Evolutionary conservation across 2,329 filamentous ascomycete species (phyloP).

Genomic region (Hymenoscyphus fructigenus): DNA sequence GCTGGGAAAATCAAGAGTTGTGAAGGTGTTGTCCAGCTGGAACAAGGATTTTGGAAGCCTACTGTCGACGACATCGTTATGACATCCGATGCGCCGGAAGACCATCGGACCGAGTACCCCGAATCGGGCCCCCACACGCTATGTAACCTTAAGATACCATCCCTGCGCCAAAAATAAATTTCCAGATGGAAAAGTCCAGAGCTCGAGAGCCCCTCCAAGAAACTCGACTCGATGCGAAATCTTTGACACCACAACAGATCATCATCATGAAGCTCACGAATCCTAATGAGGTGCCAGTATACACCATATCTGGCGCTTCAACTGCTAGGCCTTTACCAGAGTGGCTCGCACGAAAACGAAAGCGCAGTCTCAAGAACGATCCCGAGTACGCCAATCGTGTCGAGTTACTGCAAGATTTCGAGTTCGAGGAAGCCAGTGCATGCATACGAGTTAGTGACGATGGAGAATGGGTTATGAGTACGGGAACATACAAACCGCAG

Average conservation of each 20-base stretch:
- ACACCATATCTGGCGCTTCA: conserved; percentile 90
- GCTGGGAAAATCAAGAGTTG: not conserved
- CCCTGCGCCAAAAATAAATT: conserved; percentile 12
- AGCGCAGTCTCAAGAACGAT: conserved; percentile 89
- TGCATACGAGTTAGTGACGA: conserved; percentile 91
- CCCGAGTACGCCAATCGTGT: conserved; percentile 90
- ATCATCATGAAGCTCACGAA: conserved; percentile 75
- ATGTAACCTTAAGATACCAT: not conserved
- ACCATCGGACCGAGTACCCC: not conserved
- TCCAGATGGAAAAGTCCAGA: conserved; percentile 2
- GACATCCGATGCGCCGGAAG: not conserved
- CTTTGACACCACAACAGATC: not conserved
- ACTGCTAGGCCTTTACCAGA: conserved; percentile 87
- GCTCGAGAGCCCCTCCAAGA: conserved; percentile 9
- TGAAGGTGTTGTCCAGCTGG: not conserved
- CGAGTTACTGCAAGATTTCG: conserved; percentile 94
- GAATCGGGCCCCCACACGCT: not conserved
- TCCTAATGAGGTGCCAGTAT: conserved; percentile 81
- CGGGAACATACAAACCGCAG: conserved; percentile 74
- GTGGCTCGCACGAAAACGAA: conserved; percentile 88
- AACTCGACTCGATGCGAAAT: not conserved
- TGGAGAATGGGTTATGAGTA: conserved; percentile 96
- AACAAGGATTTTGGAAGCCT: not conserved
- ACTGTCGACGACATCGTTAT: not conserved
- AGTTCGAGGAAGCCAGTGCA: conserved; percentile 92